These are phyloP conservation scores for Xerocomellus amylosporus DNA, from an alignment of 768 basidiomycete species.

Conservation along the genomic window DNA sequence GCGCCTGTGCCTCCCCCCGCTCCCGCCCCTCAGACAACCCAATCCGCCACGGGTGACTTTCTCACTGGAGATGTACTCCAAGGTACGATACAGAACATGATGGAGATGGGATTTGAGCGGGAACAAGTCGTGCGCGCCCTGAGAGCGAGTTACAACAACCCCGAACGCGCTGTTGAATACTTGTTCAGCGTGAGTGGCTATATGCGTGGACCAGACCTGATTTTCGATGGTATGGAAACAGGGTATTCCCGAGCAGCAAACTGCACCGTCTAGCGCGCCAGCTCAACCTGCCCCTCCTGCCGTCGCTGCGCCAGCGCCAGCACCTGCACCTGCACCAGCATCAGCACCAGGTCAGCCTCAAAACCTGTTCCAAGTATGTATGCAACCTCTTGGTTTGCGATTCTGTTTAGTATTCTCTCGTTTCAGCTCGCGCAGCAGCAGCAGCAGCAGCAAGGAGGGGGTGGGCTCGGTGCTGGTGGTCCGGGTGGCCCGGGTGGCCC, in stretches of 20 bases:
- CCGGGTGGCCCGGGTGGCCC: constrained; percentile 25
- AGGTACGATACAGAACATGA: constrained; percentile 74
- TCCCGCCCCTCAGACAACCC: constrained; percentile 28
- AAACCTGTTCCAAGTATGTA: constrained; percentile 79
- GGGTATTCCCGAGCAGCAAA: constrained; percentile 66
- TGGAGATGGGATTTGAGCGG: constrained; percentile 90
- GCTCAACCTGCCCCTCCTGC: constrained; percentile 37
- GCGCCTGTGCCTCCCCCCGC: constrained; percentile 32
- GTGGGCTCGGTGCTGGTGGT: constrained; percentile 27
- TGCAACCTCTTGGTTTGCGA: not conserved
- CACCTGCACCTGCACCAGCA: constrained; percentile 29
- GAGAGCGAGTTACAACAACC: constrained; percentile 94
- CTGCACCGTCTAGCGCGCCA: constrained; percentile 41
- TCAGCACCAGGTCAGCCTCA: constrained; percentile 53
- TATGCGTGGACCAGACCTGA: not conserved
- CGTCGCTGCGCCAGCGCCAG: constrained; percentile 33
- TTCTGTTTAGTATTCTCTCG: not conserved
- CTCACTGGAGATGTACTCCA: constrained; percentile 76
- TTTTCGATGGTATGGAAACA: constrained; percentile 31
- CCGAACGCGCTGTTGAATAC: constrained; percentile 98
- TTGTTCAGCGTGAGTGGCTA: constrained; percentile 72
- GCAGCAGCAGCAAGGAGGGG: constrained; percentile 35
- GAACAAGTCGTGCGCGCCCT: constrained; percentile 84
- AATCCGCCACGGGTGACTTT: constrained; percentile 54
- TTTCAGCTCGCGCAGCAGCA: constrained; percentile 71